phyloP scores from a whole-genome alignment of 2,329 filamentous ascomycete genomes.

The Aspergillus novofumigatus region DNA sequence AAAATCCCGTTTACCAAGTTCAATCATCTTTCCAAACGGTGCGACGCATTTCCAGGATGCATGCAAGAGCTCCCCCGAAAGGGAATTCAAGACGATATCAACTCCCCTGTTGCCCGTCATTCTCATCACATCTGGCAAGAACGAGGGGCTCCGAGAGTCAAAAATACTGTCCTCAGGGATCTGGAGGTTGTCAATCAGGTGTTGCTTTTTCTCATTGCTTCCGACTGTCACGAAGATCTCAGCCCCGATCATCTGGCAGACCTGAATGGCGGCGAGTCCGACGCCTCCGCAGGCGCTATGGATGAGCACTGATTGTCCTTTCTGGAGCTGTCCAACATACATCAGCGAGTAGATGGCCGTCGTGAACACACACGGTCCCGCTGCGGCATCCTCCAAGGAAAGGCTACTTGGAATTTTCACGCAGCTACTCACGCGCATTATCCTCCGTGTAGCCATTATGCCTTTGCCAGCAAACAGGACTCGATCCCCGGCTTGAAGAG shows the following conservation, averaged over 20 bases:
- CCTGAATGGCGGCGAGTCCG: slow-evolving; percentile 16
- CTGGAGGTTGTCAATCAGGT: slow-evolving; percentile 7
- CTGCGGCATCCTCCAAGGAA: not conserved
- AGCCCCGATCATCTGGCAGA: slow-evolving; percentile 2
- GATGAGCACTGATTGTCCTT: slow-evolving; percentile 13
- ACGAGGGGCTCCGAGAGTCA: slow-evolving; percentile 12
- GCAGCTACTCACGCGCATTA: not conserved
- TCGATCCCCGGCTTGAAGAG: slow-evolving; percentile 40
- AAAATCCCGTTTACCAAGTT: not conserved
- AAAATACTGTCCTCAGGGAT: slow-evolving; percentile 19
- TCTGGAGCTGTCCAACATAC: not conserved
- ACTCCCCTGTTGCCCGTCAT: slow-evolving; percentile 8
- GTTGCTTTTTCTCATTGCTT: slow-evolving; percentile 12
- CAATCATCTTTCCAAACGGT: slow-evolving; percentile 4
- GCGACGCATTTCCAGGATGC: not conserved
- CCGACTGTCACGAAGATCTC: slow-evolving; percentile 17
- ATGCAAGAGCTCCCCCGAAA: not conserved
- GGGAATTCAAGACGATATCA: slow-evolving; percentile 12
- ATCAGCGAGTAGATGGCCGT: not conserved
- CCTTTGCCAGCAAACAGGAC: slow-evolving; percentile 17
- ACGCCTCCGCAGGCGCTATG: slow-evolving; percentile 12
- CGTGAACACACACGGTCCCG: not conserved
- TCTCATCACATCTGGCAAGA: slow-evolving; percentile 1
- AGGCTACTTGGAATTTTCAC: not conserved
- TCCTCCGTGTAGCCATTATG: not conserved